Evolutionary conservation across 73 alveolate species (phyloP).

Genomic region (Paramecium primaurelia): DNA sequence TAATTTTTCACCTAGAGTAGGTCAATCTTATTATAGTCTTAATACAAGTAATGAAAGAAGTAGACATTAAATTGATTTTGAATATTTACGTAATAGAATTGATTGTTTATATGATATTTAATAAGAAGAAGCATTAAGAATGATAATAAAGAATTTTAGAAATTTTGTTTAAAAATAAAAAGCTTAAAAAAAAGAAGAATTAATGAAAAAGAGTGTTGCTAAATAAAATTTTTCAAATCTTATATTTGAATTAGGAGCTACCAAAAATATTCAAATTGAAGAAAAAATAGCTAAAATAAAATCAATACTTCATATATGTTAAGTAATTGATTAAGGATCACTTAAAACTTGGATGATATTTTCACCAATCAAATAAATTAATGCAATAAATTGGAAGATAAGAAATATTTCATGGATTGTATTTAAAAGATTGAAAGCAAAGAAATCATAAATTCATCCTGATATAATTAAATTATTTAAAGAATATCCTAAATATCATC

Average conservation of each 20-base stretch:
- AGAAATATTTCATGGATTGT: neutral
- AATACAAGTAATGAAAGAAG: neutral
- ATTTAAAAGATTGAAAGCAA: neutral
- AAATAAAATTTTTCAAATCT: neutral
- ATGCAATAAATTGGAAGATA: neutral
- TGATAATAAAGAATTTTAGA: neutral
- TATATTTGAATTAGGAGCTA: neutral
- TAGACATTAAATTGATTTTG: neutral
- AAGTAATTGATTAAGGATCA: neutral
- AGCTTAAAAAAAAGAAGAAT: neutral
- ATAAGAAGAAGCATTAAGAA: conserved; percentile 10
- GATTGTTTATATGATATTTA: neutral
- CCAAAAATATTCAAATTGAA: neutral
- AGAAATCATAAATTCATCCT: neutral
- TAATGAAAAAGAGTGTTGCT: neutral
- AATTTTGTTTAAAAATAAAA: neutral
- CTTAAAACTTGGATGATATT: neutral
- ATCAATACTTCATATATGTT: neutral
- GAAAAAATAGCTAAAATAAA: neutral
- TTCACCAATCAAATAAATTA: neutral
- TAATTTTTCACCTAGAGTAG: neutral
- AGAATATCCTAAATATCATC: neutral
- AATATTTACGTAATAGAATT: neutral
- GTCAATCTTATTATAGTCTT: neutral
- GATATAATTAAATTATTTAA: neutral